Conservation (phyloP, 2,329 filamentous ascomycete species). For the Tolypocladium amazonense region DNA sequence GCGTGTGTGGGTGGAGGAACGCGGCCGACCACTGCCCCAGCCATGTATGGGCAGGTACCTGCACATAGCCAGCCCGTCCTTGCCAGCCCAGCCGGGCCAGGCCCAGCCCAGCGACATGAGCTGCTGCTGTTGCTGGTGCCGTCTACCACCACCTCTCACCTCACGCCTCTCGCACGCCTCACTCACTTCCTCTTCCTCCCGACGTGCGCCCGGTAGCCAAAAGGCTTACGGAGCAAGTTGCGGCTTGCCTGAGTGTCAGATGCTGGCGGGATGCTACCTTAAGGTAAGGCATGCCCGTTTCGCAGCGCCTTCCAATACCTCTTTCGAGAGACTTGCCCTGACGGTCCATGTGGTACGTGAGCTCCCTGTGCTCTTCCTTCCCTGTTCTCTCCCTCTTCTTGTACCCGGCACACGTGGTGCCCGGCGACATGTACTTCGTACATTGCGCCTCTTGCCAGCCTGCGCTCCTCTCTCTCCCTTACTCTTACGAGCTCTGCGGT, state of each 20-base stretch:
- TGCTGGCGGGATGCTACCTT: background rate
- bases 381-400: background rate
- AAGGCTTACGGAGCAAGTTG: background rate
- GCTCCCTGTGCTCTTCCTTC: background rate
- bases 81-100: background rate
- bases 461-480: background rate
- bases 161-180: background rate
- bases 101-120: background rate
- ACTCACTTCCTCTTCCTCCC: background rate
- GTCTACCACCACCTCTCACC: background rate
- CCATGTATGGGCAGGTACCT: slow-evolving; percentile 1
- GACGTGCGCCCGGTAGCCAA: too few relatives aligned
- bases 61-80: background rate
- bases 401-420: background rate
- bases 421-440: background rate
- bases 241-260: background rate
- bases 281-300: background rate
- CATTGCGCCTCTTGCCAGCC: background rate
- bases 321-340: background rate
- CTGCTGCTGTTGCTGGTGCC: background rate
- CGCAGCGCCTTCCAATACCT: background rate
- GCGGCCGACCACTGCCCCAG: slow-evolving; percentile 11
- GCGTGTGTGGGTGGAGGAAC: slow-evolving; percentile 14
- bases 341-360: too few relatives aligned
- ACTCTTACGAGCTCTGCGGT: background rate